Conservation (phyloP, 2,329 filamentous ascomycete species). For the Colletotrichum noveboracense region DNA sequence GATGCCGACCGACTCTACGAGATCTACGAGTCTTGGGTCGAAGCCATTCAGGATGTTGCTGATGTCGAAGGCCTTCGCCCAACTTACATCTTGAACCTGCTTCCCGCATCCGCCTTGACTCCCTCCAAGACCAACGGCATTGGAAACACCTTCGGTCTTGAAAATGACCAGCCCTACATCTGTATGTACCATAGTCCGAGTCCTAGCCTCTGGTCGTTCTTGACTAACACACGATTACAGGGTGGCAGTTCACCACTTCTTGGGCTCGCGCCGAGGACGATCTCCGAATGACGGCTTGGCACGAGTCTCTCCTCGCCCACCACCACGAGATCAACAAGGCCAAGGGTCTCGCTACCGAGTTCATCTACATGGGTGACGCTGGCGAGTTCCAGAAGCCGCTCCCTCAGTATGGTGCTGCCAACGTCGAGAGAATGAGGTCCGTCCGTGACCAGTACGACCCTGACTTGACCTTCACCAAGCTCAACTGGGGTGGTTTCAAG, state of each 20-base stretch:
- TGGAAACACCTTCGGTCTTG: conserved; percentile 42
- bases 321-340: conserved; percentile 35
- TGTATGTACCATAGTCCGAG: conserved; percentile 24
- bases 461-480: conserved; percentile 29
- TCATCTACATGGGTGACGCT: conserved; percentile 42
- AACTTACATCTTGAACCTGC: conserved; percentile 39
- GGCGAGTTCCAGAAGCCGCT: conserved; percentile 41
- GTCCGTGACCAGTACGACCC: conserved; percentile 38
- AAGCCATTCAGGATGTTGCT: conserved; percentile 32
- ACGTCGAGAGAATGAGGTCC: conserved; percentile 34
- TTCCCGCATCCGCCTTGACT: conserved; percentile 28
- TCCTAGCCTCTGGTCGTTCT: accelerated
- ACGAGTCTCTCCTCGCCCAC: conserved; percentile 29
- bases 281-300: conserved; percentile 37
- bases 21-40: conserved; percentile 40
- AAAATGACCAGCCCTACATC: conserved; percentile 32
- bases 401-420: conserved; percentile 34
- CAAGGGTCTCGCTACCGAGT: conserved; percentile 35
- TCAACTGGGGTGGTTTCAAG: conserved; percentile 42
- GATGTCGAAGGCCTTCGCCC: conserved; percentile 41
- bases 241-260: conserved; percentile 41
- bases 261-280: conserved; percentile 41
- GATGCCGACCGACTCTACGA: conserved; percentile 32
- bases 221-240: conserved; percentile 20
- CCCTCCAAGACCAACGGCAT: conserved; percentile 39